Percentiles rank a stretch among this genome's conserved stretches.
These are phyloP conservation scores for Phytophthora pini DNA, from an alignment of 352 stramenopile species.

Conservation along the genomic window DNA sequence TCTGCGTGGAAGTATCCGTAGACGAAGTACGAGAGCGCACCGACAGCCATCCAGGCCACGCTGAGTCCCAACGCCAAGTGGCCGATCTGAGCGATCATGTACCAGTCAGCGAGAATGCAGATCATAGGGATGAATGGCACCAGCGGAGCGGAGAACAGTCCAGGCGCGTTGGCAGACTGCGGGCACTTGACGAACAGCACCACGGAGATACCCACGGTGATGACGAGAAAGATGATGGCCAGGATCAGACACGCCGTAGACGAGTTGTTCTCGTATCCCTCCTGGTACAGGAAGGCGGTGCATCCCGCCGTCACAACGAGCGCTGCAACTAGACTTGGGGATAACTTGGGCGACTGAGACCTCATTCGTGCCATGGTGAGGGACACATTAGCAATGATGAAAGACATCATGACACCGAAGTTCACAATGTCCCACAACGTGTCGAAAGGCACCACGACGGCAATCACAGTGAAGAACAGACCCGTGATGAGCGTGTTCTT, in stretches of 20 bases:
- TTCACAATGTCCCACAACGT: slow-evolving; percentile 88
- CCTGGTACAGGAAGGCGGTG: slow-evolving; percentile 64
- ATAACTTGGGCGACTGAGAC: slow-evolving; percentile 51
- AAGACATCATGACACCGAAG: slow-evolving; percentile 87
- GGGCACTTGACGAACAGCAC: slow-evolving; percentile 57
- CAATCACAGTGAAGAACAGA: slow-evolving; percentile 70
- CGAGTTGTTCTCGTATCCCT: slow-evolving; percentile 54
- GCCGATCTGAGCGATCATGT: slow-evolving; percentile 64
- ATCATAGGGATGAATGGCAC: slow-evolving; percentile 65
- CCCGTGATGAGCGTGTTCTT: slow-evolving; percentile 78
- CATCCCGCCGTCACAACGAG: slow-evolving; percentile 47
- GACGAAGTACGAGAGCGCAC: slow-evolving; percentile 63
- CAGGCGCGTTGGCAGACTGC: slow-evolving; percentile 36
- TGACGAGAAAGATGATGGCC: slow-evolving; percentile 51
- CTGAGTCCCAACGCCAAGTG: slow-evolving; percentile 44
- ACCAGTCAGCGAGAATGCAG: slow-evolving; percentile 69
- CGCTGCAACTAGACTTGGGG: slow-evolving; percentile 37
- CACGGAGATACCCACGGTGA: slow-evolving; percentile 42
- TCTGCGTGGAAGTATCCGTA: slow-evolving; percentile 60
- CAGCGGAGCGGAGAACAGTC: slow-evolving; percentile 53
- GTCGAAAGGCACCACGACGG: slow-evolving; percentile 79
- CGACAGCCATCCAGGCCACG: slow-evolving; percentile 52
- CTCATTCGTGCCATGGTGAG: slow-evolving; percentile 69
- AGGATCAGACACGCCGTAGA: slow-evolving; percentile 47
- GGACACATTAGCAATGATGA: slow-evolving; percentile 84